A percentile compares a stretch with the other conserved stretches of the same genome.
phyloP scores from a whole-genome alignment of 208 protist species.

The Acanthamoeba rhysodes region DNA sequence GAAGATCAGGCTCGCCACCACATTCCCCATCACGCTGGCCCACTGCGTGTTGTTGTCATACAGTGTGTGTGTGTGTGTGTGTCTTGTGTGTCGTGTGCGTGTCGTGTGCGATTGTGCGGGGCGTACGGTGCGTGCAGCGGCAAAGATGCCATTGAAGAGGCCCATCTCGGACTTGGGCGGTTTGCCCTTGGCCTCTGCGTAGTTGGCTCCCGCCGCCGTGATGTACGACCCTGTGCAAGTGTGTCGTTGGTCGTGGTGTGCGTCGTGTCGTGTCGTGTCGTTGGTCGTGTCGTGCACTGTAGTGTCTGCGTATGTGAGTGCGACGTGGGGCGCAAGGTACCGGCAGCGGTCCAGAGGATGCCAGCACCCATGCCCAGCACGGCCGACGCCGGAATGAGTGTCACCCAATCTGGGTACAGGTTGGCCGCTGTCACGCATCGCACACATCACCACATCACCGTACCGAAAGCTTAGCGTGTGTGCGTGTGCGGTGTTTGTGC shows the following conservation, averaged over 20 bases:
- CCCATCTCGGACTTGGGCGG: constrained; percentile 49
- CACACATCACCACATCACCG: too few relatives aligned
- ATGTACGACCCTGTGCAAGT: constrained; percentile 3
- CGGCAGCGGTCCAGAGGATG: constrained; percentile 26
- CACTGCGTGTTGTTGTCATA: neutral
- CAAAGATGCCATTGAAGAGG: constrained; percentile 63
- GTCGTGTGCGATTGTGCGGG: neutral
- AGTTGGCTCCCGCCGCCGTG: constrained; percentile 26
- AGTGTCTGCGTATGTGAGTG: too few relatives aligned
- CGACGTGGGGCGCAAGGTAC: neutral
- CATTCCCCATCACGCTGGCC: constrained; percentile 40
- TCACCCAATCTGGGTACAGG: constrained; percentile 28
- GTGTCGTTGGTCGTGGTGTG: neutral
- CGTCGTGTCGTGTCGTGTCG: neutral
- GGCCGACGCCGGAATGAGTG: constrained; percentile 19
- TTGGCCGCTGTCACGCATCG: too few relatives aligned
- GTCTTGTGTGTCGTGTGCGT: neutral
- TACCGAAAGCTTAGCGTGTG: too few relatives aligned
- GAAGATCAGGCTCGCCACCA: constrained; percentile 42
- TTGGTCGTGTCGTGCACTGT: too few relatives aligned
- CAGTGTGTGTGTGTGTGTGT: too few relatives aligned
- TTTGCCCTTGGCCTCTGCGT: constrained; percentile 16
- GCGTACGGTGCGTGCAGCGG: neutral
- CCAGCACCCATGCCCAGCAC: constrained; percentile 34
- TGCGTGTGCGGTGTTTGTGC: too few relatives aligned